phyloP scores from a whole-genome alignment of 2,329 filamentous ascomycete species.

The Penicillium occitanis region DNA sequence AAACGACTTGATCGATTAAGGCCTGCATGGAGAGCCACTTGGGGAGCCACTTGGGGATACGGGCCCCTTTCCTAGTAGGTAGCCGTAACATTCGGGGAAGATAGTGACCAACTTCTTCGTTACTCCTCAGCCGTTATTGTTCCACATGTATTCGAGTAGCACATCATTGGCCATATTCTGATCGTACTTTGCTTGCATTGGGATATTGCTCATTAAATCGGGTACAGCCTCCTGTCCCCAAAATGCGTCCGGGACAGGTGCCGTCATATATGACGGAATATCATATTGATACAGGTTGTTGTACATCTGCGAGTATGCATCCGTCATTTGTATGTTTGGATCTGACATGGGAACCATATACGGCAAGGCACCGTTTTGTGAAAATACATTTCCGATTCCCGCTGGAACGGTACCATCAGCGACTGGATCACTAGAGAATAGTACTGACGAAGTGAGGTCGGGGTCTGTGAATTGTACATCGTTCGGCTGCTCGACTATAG shows the following conservation, averaged over 20 bases:
- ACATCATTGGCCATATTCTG: constrained; percentile 6
- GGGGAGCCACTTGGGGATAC: neutral
- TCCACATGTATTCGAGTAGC: constrained; percentile 13
- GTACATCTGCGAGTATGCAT: constrained; percentile 13
- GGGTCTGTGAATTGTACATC: neutral
- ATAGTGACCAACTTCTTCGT: neutral
- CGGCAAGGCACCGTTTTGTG: neutral
- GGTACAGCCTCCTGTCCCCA: neutral
- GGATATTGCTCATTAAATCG: neutral
- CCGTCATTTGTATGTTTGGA: constrained; percentile 6
- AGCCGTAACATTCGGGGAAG: neutral
- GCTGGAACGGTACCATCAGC: neutral
- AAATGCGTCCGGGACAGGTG: neutral
- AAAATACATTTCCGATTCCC: neutral
- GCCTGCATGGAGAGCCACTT: neutral
- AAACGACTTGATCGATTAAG: neutral
- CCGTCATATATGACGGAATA: constrained; percentile 12
- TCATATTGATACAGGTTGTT: constrained; percentile 15
- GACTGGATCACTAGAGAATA: neutral
- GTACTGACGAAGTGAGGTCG: neutral
- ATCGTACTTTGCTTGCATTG: constrained; percentile 1
- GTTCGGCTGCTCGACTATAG: neutral
- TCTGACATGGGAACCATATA: constrained; percentile 14
- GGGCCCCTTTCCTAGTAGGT: neutral
- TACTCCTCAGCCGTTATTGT: constrained; percentile 5